phyloP scores from a whole-genome alignment of 202 grass and related monocot genomes.

The Sporobolus alterniflorus region DNA sequence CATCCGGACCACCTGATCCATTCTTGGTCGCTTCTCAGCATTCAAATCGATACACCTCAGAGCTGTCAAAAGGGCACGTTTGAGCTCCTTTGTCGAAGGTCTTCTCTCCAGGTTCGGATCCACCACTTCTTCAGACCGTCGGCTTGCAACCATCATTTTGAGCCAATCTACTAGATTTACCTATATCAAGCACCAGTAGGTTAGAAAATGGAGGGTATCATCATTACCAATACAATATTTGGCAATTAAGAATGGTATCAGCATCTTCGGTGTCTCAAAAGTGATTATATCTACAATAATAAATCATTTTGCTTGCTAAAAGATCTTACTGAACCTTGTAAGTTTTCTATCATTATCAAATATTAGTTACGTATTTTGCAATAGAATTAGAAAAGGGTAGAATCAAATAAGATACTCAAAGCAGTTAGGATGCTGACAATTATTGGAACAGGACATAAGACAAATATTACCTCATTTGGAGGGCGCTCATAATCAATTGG shows the following conservation, averaged over 20 bases:
- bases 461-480: conserved; percentile 81
- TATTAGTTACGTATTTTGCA: not conserved
- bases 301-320: conserved; percentile 4
- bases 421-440: not conserved
- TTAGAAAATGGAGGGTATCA: conserved; percentile 1
- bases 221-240: not conserved
- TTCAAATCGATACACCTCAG: conserved; percentile 93
- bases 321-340: conserved; percentile 5
- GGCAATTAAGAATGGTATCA: not conserved
- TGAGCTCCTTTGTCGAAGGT: conserved; percentile 87
- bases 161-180: conserved; percentile 99
- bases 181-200: conserved; percentile 46
- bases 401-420: not conserved
- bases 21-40: conserved; percentile 91
- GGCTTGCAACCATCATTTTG: conserved; percentile 95
- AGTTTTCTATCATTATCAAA: not conserved
- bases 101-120: conserved; percentile 87
- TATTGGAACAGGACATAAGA: not conserved
- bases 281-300: not conserved
- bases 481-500: conserved; percentile 91
- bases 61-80: conserved; percentile 89
- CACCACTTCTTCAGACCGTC: conserved; percentile 89
- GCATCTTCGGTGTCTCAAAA: not conserved
- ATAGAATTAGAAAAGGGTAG: not conserved
- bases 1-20: conserved; percentile 96